A percentile compares a stretch with the other conserved stretches of the same genome.
Conservation (phyloP, 192 early-diverging fungal species). For the Coemansia sp. region DNA sequence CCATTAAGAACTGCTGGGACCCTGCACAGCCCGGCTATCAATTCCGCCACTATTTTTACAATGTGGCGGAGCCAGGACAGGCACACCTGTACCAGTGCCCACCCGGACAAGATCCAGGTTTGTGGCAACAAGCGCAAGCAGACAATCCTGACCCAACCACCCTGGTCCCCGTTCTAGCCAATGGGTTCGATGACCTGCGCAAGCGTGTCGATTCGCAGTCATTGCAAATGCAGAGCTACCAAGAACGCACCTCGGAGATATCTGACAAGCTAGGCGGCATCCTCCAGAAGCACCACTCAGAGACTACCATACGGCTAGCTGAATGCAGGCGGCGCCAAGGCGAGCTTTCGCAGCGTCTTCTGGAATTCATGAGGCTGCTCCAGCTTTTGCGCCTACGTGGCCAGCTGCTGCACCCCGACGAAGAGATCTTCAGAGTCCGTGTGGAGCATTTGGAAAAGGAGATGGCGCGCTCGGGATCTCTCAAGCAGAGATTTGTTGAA, state of each 20-base stretch:
- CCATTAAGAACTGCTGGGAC: constrained; percentile 75
- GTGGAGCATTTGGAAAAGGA: constrained; percentile 75
- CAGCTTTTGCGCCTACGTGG: constrained; percentile 83
- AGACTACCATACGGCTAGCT: constrained; percentile 69
- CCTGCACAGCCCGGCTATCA: constrained; percentile 72
- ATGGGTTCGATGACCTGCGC: constrained; percentile 87
- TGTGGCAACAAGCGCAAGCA: constrained; percentile 80
- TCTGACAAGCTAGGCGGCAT: constrained; percentile 58
- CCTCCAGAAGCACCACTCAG: constrained; percentile 66
- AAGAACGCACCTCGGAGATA: constrained; percentile 70
- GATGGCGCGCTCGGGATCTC: constrained; percentile 73
- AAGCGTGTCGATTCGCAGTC: constrained; percentile 81
- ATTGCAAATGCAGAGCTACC: constrained; percentile 63
- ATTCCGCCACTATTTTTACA: constrained; percentile 96
- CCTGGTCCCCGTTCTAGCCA: constrained; percentile 87
- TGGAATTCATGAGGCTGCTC: constrained; percentile 84
- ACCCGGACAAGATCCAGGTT: constrained; percentile 61
- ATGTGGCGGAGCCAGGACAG: constrained; percentile 85
- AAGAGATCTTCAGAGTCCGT: constrained; percentile 73
- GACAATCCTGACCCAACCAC: constrained; percentile 88
- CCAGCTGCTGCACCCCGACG: constrained; percentile 75
- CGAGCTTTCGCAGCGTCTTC: constrained; percentile 70
- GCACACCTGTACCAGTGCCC: constrained; percentile 73
- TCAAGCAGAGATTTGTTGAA: constrained; percentile 79
- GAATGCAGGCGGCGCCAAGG: constrained; percentile 78